These are phyloP conservation scores for Sclerotinia glacialis DNA, from an alignment of 2,329 filamentous ascomycete species.

Conservation along the genomic window DNA sequence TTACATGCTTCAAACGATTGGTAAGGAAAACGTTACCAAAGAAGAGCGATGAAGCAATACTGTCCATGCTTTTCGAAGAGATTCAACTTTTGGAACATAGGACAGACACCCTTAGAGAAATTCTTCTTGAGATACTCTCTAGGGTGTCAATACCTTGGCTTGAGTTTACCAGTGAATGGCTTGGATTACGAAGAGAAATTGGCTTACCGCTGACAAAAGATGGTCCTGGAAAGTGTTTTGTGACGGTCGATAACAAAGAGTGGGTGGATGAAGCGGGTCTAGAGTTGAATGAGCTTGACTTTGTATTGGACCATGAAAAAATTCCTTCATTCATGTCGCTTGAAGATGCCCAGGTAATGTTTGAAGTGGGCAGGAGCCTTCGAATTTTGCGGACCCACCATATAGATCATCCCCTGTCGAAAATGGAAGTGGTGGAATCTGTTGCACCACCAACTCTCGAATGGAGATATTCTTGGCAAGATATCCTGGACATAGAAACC, in stretches of 20 bases:
- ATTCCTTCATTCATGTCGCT: constrained; percentile 70
- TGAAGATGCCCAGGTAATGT: constrained; percentile 69
- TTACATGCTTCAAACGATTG: constrained; percentile 38
- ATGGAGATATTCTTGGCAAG: constrained; percentile 71
- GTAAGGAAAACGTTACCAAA: constrained; percentile 35
- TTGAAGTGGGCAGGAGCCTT: constrained; percentile 75
- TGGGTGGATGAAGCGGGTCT: constrained; percentile 59
- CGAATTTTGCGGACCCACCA: constrained; percentile 70
- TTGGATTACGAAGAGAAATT: constrained; percentile 62
- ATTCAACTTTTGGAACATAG: constrained; percentile 63
- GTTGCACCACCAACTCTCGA: constrained; percentile 56
- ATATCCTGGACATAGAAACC: constrained; percentile 61
- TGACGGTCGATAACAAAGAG: constrained; percentile 54
- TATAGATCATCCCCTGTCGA: constrained; percentile 65
- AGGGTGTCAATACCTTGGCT: constrained; percentile 65
- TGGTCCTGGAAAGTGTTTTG: constrained; percentile 53
- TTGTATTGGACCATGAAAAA: constrained; percentile 58
- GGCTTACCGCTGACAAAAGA: constrained; percentile 52
- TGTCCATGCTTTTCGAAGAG: constrained; percentile 60
- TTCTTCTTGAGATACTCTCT: constrained; percentile 65
- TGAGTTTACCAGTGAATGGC: constrained; percentile 68
- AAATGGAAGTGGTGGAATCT: constrained; percentile 46
- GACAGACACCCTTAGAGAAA: constrained; percentile 57
- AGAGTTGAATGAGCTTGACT: constrained; percentile 57
- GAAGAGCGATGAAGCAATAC: constrained; percentile 56